phyloP scores from a whole-genome alignment of 78 protist genomes.

The Chrysochromulina tobinii region DNA sequence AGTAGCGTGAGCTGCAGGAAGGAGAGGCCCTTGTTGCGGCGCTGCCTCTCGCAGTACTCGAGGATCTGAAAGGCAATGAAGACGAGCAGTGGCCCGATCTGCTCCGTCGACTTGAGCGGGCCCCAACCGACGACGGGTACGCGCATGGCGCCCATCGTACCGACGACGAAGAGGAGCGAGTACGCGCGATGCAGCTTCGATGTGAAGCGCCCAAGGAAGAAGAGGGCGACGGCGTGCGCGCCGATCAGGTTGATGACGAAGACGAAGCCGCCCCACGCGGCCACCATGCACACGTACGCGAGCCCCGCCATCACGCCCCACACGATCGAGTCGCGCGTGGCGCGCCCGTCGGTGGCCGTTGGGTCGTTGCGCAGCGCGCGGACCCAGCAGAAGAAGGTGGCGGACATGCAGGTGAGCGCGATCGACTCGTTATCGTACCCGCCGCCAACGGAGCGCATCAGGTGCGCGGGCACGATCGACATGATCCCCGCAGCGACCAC shows the following conservation, averaged over 20 bases:
- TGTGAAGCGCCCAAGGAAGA: constrained; percentile 10
- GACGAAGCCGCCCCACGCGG: constrained; percentile 59
- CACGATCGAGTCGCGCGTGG: background rate
- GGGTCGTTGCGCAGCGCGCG: constrained; percentile 23
- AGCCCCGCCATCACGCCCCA: constrained; percentile 16
- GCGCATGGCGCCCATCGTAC: constrained; percentile 34
- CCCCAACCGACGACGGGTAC: constrained; percentile 34
- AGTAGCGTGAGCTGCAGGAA: no score
- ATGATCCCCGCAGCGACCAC: constrained; percentile 22
- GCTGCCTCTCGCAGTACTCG: background rate
- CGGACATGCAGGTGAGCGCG: constrained; percentile 32
- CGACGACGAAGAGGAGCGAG: constrained; percentile 47
- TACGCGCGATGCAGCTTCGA: constrained; percentile 38
- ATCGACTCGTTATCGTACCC: constrained; percentile 57
- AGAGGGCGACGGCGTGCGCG: constrained; percentile 3
- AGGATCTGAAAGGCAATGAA: background rate
- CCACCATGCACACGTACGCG: constrained; percentile 46
- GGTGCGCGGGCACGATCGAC: constrained; percentile 44
- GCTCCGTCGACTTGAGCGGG: constrained; percentile 42
- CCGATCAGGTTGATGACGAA: constrained; percentile 51
- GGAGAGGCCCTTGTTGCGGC: background rate
- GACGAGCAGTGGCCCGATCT: background rate
- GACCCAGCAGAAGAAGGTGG: constrained; percentile 40
- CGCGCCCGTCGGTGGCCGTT: background rate
- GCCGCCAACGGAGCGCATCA: constrained; percentile 54